A percentile compares a stretch with the other conserved stretches of the same genome.
Conservation (phyloP, 106 monocot species). For the Acorus calamus region DNA sequence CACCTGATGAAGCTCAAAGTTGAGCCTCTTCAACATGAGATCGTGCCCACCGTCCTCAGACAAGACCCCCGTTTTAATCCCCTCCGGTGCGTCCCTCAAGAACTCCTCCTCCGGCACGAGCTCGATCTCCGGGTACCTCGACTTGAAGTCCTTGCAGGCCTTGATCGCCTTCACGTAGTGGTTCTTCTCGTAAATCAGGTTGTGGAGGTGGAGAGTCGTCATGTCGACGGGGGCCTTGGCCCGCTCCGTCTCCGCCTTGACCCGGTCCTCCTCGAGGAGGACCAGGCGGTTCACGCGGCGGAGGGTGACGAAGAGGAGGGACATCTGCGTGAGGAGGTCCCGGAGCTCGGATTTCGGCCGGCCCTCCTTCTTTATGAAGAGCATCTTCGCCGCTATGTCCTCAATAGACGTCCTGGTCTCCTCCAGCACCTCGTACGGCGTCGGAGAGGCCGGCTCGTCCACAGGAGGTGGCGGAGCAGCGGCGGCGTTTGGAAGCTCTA, state of each 20-base stretch:
- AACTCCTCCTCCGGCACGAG: slow-evolving; percentile 84
- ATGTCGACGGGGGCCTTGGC: slow-evolving; percentile 91
- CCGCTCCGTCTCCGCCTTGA: slow-evolving; percentile 77
- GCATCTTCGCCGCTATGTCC: slow-evolving; percentile 72
- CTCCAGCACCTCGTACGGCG: slow-evolving; percentile 43
- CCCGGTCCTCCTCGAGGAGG: slow-evolving; percentile 78
- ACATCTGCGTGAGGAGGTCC: slow-evolving; percentile 78
- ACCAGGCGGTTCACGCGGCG: slow-evolving; percentile 84
- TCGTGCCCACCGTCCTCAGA: slow-evolving; percentile 57
- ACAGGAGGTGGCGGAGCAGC: not conserved
- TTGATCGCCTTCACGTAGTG: slow-evolving; percentile 93
- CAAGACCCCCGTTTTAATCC: slow-evolving; percentile 49
- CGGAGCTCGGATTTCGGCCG: slow-evolving; percentile 80
- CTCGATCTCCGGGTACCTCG: slow-evolving; percentile 80
- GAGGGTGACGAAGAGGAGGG: slow-evolving; percentile 80
- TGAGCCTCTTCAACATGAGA: slow-evolving; percentile 93
- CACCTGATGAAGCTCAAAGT: slow-evolving; percentile 87
- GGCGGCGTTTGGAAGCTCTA: not conserved
- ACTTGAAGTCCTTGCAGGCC: slow-evolving; percentile 78
- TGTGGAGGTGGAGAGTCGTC: slow-evolving; percentile 85
- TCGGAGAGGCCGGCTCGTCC: not conserved
- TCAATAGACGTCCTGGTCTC: slow-evolving; percentile 59
- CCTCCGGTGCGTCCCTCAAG: slow-evolving; percentile 50
- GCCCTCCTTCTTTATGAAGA: slow-evolving; percentile 69
- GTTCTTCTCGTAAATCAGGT: slow-evolving; percentile 94